Evolutionary conservation across 2,329 filamentous ascomycete species (phyloP).

Genomic region (Fusarium dlaminii): DNA sequence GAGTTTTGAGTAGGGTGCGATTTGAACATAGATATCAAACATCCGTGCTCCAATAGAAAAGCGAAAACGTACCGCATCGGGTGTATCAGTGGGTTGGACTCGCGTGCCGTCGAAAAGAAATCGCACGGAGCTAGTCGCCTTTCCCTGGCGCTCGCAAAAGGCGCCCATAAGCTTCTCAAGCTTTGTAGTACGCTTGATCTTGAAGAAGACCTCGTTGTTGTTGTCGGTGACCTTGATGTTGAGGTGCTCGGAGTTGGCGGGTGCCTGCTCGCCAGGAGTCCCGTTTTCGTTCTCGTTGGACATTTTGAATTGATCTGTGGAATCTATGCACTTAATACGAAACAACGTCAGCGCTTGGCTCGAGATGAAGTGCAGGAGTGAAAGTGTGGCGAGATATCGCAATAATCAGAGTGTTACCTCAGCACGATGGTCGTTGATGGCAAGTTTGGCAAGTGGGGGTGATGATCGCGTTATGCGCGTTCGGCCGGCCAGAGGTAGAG

Average conservation of each 20-base stretch:
- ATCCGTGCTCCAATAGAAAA: neutral
- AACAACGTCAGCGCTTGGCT: constrained; percentile 27
- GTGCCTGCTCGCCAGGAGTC: constrained; percentile 57
- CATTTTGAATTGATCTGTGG: constrained; percentile 51
- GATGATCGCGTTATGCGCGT: constrained; percentile 17
- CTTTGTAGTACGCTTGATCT: constrained; percentile 97
- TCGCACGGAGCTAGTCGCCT: constrained; percentile 82
- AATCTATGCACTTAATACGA: constrained; percentile 2
- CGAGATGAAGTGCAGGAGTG: neutral
- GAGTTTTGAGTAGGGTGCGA: neutral
- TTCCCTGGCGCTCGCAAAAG: constrained; percentile 96
- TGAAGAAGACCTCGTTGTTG: constrained; percentile 99
- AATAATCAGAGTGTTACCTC: constrained; percentile 21
- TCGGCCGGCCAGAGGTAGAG: neutral
- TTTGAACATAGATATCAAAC: neutral
- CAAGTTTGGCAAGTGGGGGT: constrained; percentile 13
- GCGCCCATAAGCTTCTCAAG: constrained; percentile 98
- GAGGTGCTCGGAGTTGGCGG: constrained; percentile 77
- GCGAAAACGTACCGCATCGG: constrained; percentile 79
- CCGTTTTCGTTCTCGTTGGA: constrained; percentile 59
- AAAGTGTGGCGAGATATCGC: constrained; percentile 16
- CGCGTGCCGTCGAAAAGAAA: constrained; percentile 97
- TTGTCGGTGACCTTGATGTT: constrained; percentile 99
- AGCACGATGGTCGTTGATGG: constrained; percentile 4
- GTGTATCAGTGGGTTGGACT: constrained; percentile 88